Evolutionary conservation across 192 early-diverging fungal genomes (phyloP), one percentile per base, ranked within the genome.

Genomic region (Helicostylum pulchrum): DNA sequence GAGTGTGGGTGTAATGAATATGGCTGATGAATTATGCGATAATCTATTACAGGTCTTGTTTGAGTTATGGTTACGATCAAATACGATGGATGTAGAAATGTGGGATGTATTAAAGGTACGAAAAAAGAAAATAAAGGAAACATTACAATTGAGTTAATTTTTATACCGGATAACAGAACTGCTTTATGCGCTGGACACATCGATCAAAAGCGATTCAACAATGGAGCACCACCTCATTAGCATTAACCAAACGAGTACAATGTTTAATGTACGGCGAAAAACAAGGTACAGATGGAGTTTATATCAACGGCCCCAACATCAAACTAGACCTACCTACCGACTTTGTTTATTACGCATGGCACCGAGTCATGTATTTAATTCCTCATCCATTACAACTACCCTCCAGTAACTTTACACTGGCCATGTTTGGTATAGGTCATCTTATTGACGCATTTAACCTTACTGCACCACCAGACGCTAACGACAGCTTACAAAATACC

Each of bases 1-100:
- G 19, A 47, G 31, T 45, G 14, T 46, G 15, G 72, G 72, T 42
- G 74, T 54, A 71, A 61, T 64, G 0, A 75, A 74, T 34, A 90
- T 94, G 87, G 89, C 81, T 19, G 90, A 94, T 70, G 81, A 87
- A 61, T 75, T 94, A 31, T 90, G 88, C 65, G 89, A 88, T 57
- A 76, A 83, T 57, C 68, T 94, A 45, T 74, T 91, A 0, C 66
- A 84, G 61, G 78, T 82, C 8, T 69, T 92, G 34, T 80, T 90
- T 69, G 91, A 95, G 59, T 67, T 91, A 54, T 93, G 91, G 92
- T 73, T 94, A 46, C 67, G 90, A 19, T 90, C 90, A 46, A 77
- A 77, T 32, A 84, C 81, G 20, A 77, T 69, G 44, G 66, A 82
- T 51, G 83, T 88, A 10, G 83, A 89, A 30, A 88, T 92, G 85